Base-by-base conservation (phyloP, 257 asterid genomes). In the Fraxinus americana region DNA sequence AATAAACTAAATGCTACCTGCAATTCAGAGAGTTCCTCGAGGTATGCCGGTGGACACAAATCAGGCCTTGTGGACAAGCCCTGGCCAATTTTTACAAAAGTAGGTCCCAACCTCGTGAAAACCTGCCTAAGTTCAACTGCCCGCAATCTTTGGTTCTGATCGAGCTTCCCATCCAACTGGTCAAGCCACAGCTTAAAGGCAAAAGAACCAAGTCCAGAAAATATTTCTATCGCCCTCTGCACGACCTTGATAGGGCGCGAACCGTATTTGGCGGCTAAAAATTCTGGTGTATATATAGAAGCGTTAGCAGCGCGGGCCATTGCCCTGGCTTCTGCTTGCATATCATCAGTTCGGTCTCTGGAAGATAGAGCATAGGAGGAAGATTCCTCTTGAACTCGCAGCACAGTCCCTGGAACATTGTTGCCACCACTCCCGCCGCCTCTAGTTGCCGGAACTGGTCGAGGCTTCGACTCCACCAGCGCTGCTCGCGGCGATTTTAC, bases 41-140 rank as follows among this genome's bases (percentile, higher is more conserved):
- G 91, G 83, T 85, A 96, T 65, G 74, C 80, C 4, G 97, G 90
- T 0, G 98, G 99, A 79, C 99, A 96, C 72, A 96, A 88, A 80
- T 96, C 99, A 43, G 99, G 99, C 77, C 99, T 84, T 67, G 98
- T 92, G 73, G 99, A 96, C 82, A 96, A 86, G 14, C 99, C 99
- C 86, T 96, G 99, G 6, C 99, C 98, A 75, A 96, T 86, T 85
- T 93, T 96, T 73, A 96, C 97, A 77, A 96, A 96, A 71, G 99
- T 96, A 71, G 99, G 99, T 1, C 99, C 99, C 84, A 96, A 82
- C 76, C 87, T 85, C 23, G 96, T 96, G 81, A 92, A 90, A n/a
- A 89, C 87, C 86, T 86, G 83, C 87, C 99, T 82, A 78, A 92
- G 83, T 75, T 86, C 89, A 72, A 87, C 80, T 5, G 99, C 98